phyloP scores from a whole-genome alignment of 2,329 filamentous ascomycete genomes.

The Clarireedia monteithiana region DNA sequence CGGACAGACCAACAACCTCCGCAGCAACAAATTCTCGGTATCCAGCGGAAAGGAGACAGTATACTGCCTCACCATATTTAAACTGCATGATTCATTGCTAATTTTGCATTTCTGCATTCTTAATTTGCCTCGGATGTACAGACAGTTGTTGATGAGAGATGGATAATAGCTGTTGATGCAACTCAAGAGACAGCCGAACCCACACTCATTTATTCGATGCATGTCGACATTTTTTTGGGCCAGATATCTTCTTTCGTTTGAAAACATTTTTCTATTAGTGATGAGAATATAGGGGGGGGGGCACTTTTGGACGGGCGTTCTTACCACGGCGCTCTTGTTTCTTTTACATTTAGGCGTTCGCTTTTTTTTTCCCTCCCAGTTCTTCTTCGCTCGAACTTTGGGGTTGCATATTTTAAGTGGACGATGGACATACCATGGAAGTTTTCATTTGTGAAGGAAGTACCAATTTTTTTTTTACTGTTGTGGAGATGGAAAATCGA shows the following conservation, averaged over 20 bases:
- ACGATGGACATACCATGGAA: constrained; percentile 21
- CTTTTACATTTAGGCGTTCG: not conserved
- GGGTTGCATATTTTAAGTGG: constrained; percentile 18
- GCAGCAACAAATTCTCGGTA: not conserved
- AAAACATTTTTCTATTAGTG: constrained; percentile 11
- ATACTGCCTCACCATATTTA: constrained; percentile 2
- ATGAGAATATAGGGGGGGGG: constrained; percentile 18
- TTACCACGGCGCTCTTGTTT: constrained; percentile 9
- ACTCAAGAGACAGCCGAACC: constrained; percentile 13
- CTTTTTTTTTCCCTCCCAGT: not conserved
- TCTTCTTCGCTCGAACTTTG: constrained; percentile 4
- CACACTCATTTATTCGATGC: constrained; percentile 19
- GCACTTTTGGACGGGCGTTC: constrained; percentile 14
- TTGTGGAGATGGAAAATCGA: not conserved
- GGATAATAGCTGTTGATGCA: constrained; percentile 20
- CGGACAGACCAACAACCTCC: not conserved
- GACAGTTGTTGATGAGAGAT: constrained; percentile 16
- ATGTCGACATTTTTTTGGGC: constrained; percentile 10
- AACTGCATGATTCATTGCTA: constrained; percentile 7
- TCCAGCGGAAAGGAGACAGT: constrained; percentile 7
- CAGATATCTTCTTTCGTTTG: constrained; percentile 11
- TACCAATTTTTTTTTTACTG: constrained; percentile 1
- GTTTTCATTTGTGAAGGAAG: constrained; percentile 14
- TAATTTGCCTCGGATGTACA: constrained; percentile 27
- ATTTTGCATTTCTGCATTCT: constrained; percentile 17